Conservation (phyloP, 1,139 yeast genomes). For the Lodderomyces metapsilosis region DNA sequence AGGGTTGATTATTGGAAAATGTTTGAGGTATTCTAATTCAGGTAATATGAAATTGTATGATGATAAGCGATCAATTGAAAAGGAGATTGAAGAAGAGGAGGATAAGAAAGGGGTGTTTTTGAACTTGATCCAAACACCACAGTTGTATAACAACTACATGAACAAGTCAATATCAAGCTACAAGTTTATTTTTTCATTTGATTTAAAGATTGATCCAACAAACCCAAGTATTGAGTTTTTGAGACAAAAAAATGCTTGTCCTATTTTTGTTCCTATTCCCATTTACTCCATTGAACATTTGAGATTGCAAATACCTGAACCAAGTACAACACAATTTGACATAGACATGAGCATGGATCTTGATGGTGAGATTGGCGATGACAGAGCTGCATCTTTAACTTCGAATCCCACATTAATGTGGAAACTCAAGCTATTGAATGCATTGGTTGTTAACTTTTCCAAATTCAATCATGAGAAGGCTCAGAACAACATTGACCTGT, state of each 20-base stretch:
- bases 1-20: slow-evolving; percentile 62
- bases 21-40: slow-evolving; percentile 54
- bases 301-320: slow-evolving; percentile 26
- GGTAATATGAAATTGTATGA: slow-evolving; percentile 62
- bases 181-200: slow-evolving; percentile 59
- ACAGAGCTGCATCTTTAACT: slow-evolving; percentile 14
- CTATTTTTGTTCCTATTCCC: slow-evolving; percentile 40
- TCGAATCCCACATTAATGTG: slow-evolving; percentile 20
- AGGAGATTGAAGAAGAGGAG: slow-evolving; percentile 2
- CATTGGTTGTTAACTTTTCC: slow-evolving; percentile 15
- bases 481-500: slow-evolving; percentile 6
- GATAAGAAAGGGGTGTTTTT: slow-evolving; percentile 5
- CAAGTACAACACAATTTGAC: slow-evolving; percentile 14
- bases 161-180: slow-evolving; percentile 30
- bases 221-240: slow-evolving; percentile 34
- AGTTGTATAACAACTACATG: slow-evolving; percentile 37
- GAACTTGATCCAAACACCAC: slow-evolving; percentile 38
- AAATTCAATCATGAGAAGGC: not conserved
- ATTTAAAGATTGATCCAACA: slow-evolving; percentile 42
- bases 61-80: slow-evolving; percentile 18
- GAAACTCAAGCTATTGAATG: slow-evolving; percentile 32
- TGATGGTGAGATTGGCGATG: not conserved
- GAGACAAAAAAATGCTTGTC: slow-evolving; percentile 24
- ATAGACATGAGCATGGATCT: not conserved
- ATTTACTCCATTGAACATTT: slow-evolving; percentile 39